These are phyloP conservation scores for Lachnum nothofagi DNA, from an alignment of 2,329 filamentous ascomycete species.

Conservation along the genomic window DNA sequence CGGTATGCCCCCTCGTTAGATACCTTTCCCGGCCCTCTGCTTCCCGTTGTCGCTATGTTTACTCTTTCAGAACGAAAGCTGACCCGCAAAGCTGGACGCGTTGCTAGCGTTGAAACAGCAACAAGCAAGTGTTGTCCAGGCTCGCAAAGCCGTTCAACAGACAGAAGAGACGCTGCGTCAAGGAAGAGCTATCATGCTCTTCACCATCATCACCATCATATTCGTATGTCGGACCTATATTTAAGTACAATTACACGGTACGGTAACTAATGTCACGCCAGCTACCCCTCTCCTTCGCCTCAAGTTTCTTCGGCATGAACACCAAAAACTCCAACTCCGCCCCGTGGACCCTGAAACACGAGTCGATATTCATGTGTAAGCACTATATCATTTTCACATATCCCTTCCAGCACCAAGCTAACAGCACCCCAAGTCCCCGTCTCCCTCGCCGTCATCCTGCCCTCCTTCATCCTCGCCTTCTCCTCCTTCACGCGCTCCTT, in stretches of 20 bases:
- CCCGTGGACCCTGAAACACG: constrained; percentile 5
- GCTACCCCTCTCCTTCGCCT: constrained; percentile 20
- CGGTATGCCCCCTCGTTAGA: not conserved
- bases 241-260: too few relatives aligned
- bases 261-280: too few relatives aligned
- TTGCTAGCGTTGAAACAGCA: constrained; percentile 42
- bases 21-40: not conserved
- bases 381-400: not conserved
- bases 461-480: constrained; percentile 12
- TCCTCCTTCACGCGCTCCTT: constrained; percentile 1
- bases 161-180: constrained; percentile 38
- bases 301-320: constrained; percentile 19
- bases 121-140: constrained; percentile 42
- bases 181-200: constrained; percentile 27
- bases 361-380: constrained; percentile 12
- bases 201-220: constrained; percentile 21
- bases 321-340: constrained; percentile 7
- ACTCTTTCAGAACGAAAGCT: not conserved
- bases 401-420: not conserved
- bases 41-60: not conserved
- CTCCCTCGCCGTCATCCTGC: constrained; percentile 7
- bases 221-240: too few relatives aligned
- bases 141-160: constrained; percentile 38
- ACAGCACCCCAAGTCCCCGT: constrained; percentile 9
- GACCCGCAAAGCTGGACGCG: constrained; percentile 24